Conservation (phyloP, 768 basidiomycete genomes). For the Amanita subjunquillea region DNA sequence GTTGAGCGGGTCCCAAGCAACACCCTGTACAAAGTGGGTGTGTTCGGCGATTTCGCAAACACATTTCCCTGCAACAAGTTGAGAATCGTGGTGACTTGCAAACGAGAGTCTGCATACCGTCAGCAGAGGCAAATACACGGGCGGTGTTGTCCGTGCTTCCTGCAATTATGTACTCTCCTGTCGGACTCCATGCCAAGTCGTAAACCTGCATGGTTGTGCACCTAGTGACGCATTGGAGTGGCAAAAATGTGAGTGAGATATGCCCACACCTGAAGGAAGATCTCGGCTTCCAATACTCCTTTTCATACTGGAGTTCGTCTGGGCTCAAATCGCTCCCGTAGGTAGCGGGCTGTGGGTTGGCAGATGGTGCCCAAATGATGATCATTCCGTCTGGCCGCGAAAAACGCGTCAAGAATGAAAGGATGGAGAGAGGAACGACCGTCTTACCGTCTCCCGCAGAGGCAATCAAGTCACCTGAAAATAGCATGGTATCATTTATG, state of each 20-base stretch:
- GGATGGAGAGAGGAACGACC: slow-evolving; percentile 2
- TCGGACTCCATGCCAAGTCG: slow-evolving; percentile 95
- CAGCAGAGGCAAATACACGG: slow-evolving; percentile 63
- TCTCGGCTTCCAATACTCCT: slow-evolving; percentile 90
- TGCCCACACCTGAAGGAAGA: slow-evolving; percentile 63
- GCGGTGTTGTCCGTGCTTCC: slow-evolving; percentile 97
- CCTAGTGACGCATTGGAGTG: slow-evolving; percentile 26
- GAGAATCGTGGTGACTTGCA: not conserved
- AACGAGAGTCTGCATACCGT: slow-evolving; percentile 36
- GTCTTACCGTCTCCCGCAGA: slow-evolving; percentile 92
- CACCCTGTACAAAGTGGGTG: slow-evolving; percentile 94
- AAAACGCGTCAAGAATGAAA: slow-evolving; percentile 8
- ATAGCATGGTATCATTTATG: not conserved
- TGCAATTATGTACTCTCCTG: slow-evolving; percentile 88
- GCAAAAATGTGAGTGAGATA: not conserved
- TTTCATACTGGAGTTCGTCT: slow-evolving; percentile 82
- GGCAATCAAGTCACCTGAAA: slow-evolving; percentile 80
- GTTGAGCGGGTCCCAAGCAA: slow-evolving; percentile 97
- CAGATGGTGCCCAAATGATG: slow-evolving; percentile 87
- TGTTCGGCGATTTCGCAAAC: slow-evolving; percentile 90
- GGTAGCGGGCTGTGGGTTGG: slow-evolving; percentile 53
- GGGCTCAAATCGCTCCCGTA: slow-evolving; percentile 77
- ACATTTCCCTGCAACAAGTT: slow-evolving; percentile 53
- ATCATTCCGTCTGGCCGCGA: slow-evolving; percentile 79
- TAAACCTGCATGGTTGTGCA: slow-evolving; percentile 95